Conservation (phyloP, 306 rosid genomes). For the Quercus cerris region DNA sequence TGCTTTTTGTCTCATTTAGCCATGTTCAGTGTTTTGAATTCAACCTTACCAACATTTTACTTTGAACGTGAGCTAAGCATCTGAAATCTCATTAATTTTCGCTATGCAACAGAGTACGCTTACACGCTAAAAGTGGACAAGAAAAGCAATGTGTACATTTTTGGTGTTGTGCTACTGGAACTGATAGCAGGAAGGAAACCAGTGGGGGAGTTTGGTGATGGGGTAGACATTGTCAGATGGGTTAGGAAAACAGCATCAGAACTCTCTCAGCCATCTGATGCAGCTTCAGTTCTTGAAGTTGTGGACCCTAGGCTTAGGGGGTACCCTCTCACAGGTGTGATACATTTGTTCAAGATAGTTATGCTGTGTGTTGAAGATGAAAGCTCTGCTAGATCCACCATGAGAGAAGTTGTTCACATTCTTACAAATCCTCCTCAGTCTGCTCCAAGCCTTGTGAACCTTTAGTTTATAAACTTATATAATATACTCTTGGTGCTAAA, state of each 20-base stretch:
- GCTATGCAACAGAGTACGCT: slow-evolving; percentile 63
- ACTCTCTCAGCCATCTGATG: slow-evolving; percentile 32
- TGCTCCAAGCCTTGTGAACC: slow-evolving; percentile 42
- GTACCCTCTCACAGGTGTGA: slow-evolving; percentile 38
- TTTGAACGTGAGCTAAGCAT: not conserved
- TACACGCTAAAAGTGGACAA: slow-evolving; percentile 91
- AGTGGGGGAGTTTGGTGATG: slow-evolving; percentile 94
- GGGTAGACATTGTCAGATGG: slow-evolving; percentile 96
- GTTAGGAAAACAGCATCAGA: slow-evolving; percentile 38
- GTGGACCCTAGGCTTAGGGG: slow-evolving; percentile 40
- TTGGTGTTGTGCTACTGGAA: slow-evolving; percentile 86
- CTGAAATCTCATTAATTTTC: not conserved
- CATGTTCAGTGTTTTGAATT: not conserved
- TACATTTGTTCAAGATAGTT: slow-evolving; percentile 77
- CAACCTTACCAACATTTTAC: not conserved
- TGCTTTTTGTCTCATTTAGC: not conserved
- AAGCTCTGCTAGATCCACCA: slow-evolving; percentile 70
- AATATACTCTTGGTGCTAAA: not conserved
- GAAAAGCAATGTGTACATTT: slow-evolving; percentile 91
- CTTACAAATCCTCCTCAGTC: slow-evolving; percentile 70
- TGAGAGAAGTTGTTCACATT: slow-evolving; percentile 91
- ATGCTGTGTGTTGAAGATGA: slow-evolving; percentile 85
- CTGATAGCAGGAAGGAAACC: slow-evolving; percentile 78
- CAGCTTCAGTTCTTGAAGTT: slow-evolving; percentile 49
- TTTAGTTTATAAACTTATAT: slow-evolving; percentile 17